Evolutionary conservation across 768 basidiomycete species (phyloP).

Genomic region (button mushroom (Agaricus bisporus)): DNA sequence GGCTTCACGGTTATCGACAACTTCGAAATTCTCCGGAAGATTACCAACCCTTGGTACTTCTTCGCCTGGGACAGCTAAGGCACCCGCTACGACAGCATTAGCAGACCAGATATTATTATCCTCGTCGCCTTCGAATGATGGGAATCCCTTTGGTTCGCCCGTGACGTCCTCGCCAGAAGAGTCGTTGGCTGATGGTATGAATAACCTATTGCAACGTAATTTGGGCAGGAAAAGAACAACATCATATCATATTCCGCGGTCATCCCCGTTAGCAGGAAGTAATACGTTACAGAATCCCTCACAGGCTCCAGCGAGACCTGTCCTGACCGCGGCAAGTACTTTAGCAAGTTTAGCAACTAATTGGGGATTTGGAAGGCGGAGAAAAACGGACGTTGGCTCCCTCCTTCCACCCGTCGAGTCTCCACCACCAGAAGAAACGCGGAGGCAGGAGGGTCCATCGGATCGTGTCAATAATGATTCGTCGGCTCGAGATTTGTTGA

Average conservation of each 20-base stretch:
- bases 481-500: conserved; percentile 36
- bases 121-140: conserved; percentile 36
- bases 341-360: conserved; percentile 55
- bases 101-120: conserved; percentile 47
- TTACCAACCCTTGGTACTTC: conserved; percentile 49
- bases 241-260: conserved; percentile 51
- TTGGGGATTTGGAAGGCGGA: conserved; percentile 64
- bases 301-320: conserved; percentile 22
- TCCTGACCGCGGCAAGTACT: conserved; percentile 41
- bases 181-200: conserved; percentile 57
- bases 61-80: conserved; percentile 45
- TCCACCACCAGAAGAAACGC: conserved; percentile 11
- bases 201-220: conserved; percentile 26
- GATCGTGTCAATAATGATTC: conserved; percentile 8
- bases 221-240: conserved; percentile 43
- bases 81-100: conserved; percentile 61
- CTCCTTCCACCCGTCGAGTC: conserved; percentile 23
- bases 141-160: conserved; percentile 32
- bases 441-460: not conserved
- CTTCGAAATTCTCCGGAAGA: conserved; percentile 65
- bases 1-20: conserved; percentile 61
- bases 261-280: conserved; percentile 37
- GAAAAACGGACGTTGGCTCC: conserved; percentile 25
- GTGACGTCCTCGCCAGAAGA: conserved; percentile 56
- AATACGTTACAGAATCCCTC: conserved; percentile 21